Base-by-base conservation (phyloP, 176 grass and related monocot species). In the Oropetium thomaeum region DNA sequence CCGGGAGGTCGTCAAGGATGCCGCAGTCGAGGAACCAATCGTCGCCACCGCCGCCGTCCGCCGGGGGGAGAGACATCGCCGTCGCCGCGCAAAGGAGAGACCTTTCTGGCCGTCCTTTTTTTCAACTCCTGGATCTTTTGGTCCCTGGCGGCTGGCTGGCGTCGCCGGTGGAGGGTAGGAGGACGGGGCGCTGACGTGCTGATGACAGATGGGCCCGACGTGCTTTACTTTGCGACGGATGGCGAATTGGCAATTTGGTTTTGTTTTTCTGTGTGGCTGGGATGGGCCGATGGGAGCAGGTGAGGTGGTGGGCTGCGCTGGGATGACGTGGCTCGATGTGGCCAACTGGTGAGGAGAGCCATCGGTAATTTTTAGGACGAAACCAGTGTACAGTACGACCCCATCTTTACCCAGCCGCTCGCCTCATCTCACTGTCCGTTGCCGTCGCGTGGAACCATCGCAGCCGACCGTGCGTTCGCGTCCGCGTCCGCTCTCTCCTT, bases 21-120 rank as follows among this genome's bases (percentile, higher is more conserved):
- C 69, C 62, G 75, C 86, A 88, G 70, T 84, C 62, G 37, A 88
- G 69, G 75, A 88, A 88, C 86, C 86, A 88, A 28, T 88, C 70
- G 6, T 88, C 86, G 42, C 61, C 69, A 20, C 38, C 22, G 42
- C 40, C 67, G n/a, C 80, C 65, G 41, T 74, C 75, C 34, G n/a
- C 62, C 63, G 62, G 75, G 2, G 75, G 62, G 27, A 79, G 75
- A 73, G 81, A 84, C 86, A 88, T 88, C 80, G 62, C 53, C 51
- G 67, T 35, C 77, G 81, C 14, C 67, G 65, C 63, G 59, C 47
- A 78, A 64, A 79, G 51, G 79, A 59, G n/a, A 22, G 57, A 64
- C 67, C 44, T 37, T 78, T 68, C 26, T 28, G 60, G 17, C 60
- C 31, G 2, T 30, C 42, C 38, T 62, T 5, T 8, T 12, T 58